Evolutionary conservation across 2,329 filamentous ascomycete genomes (phyloP), one percentile per base, ranked within the genome.

Genomic region (Diaporthe ampelina): DNA sequence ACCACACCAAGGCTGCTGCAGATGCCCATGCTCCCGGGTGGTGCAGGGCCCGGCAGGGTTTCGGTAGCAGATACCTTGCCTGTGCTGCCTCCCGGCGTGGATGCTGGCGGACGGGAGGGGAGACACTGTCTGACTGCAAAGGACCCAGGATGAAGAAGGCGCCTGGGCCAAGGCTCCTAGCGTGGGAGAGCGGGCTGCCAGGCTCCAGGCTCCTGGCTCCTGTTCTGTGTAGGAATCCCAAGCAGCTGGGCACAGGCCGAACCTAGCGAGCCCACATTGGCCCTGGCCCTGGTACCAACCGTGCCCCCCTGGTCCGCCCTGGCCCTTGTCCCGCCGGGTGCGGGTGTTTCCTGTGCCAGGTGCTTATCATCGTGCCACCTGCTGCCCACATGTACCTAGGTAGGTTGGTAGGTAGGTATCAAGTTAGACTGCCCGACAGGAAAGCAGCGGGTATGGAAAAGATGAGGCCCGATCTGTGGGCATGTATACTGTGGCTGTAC

Each of bases 171-270:
- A 57, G 56, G 50, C 21, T 37, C 8, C 40, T 59, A 48, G 45
- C 35, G 56, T 61, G 32, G 45, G 48, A 59, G 69, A 43, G 69
- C 24, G 69, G 69, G 56, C 56, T 71, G 56, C 40, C 40, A 17
- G 13, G 40, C 40, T 43, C 56, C 57, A 71, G 69, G 68, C 68
- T 32, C 29, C 29, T 32, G 29, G 29, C 29, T 32, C 29, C 29
- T 7, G 29, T 32, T 7, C 29, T 32, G 29, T 32, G 29, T 32
- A 32, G 29, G 37, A 3, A 40, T 67, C 63, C 63, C 63, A 67
- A n/a, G 63, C 45, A 40, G 26, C 21, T 67, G 63, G 40, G 43
- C 69, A 59, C 69, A 52, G 69, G 43, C 69, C 24, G 43, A 40
- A 52, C 48, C 57, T 57, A 19, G 52, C 24, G 24, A 29, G 35